Evolutionary conservation across 78 protist genomes (phyloP).

Genomic region (Dictyostelium discoideum): dicty_2.7 NC_007088.5:1121501-1122000

Average conservation of each 20-base stretch:
- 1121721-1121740: slow-evolving; percentile 63
- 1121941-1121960: neutral
- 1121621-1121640: neutral
- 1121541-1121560: neutral
- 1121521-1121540: neutral
- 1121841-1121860: neutral
- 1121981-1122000: neutral
- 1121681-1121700: slow-evolving; percentile 68
- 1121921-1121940: neutral
- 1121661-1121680: slow-evolving; percentile 70
- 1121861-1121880: neutral
- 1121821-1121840: neutral
- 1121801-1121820: slow-evolving; percentile 8
- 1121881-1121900: neutral
- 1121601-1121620: neutral
- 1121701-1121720: slow-evolving; percentile 78
- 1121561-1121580: neutral
- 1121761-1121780: slow-evolving; percentile 71
- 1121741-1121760: slow-evolving; percentile 66
- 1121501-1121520: slow-evolving; percentile 72
- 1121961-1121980: slow-evolving; percentile 28
- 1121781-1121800: slow-evolving; percentile 57
- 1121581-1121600: neutral
- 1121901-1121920: neutral
- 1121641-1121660: slow-evolving; percentile 73